These are phyloP conservation scores for Akanthomyces muscarius DNA, from an alignment of 2,329 filamentous ascomycete genomes.

Conservation along the genomic window DNA sequence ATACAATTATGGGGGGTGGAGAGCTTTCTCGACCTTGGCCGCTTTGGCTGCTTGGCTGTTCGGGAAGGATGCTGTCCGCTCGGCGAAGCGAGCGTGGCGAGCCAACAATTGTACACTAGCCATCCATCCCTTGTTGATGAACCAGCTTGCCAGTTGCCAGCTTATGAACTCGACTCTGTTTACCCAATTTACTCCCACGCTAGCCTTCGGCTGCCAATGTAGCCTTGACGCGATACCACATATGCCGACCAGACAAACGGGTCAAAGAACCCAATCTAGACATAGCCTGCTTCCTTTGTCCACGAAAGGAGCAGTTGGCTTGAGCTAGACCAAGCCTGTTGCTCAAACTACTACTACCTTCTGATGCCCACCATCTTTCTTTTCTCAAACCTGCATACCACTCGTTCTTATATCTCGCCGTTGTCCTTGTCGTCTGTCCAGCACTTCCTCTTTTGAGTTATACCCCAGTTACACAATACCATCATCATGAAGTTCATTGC, in stretches of 20 bases:
- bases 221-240: neutral
- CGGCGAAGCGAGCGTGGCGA: neutral
- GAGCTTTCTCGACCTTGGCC: neutral
- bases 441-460: neutral
- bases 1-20: neutral
- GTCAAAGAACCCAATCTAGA: neutral
- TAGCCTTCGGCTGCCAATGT: too few relatives aligned
- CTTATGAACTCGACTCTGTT: neutral
- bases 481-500: constrained; percentile 15
- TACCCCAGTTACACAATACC: neutral
- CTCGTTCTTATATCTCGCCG: neutral
- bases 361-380: neutral
- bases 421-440: neutral
- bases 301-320: neutral
- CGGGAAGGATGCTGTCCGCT: neutral
- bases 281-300: neutral
- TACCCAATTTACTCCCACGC: neutral
- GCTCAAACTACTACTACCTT: constrained; percentile 2
- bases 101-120: too few relatives aligned
- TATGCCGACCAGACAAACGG: neutral
- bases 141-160: neutral
- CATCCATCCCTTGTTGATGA: neutral
- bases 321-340: neutral
- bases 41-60: neutral
- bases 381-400: neutral